Base-by-base conservation (phyloP, 2,329 filamentous ascomycete species). In the Aspergillus jensenii region DNA sequence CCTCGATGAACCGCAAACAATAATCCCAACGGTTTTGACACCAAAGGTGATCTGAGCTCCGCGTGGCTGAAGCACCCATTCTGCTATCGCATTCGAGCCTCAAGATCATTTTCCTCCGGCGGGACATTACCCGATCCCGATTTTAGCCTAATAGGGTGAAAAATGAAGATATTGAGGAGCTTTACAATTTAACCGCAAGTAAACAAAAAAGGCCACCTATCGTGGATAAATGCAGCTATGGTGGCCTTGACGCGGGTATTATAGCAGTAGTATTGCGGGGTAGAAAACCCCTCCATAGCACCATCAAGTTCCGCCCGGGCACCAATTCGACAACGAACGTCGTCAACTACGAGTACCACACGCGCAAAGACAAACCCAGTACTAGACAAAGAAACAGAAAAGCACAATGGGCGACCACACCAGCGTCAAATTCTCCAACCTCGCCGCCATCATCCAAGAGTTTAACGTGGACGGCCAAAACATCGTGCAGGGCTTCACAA, bases 401-500 rank as follows among this genome's bases (percentile, higher is more conserved):
- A 25, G 40, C 43, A 59, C 40, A 37, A 62, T 61, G 59, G 57
- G 45, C 23, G 53, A 56, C 48, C 43, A 55, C 33, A 57, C 56
- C 27, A 49, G 53, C n/a, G 53, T 51, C 43, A 65, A 59, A 59
- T 79, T 81, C 67, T 76, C 74, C 45, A 79, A 79, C 64, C 67
- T 79, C 25, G 79, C 78, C 27, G 79, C 75, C 52, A 77, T 80
- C 63, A 78, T 81, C 55, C 78, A 97, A 73, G 85, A 90, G 69
- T 88, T 97, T 79, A 83, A 82, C 48, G 84, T 98, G 65, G 89
- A 83, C 59, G 89, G 86, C 62, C 79, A 85, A 71, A 95, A 97
- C 79, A 95, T 99, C 64, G 93, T 97, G 21, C 90, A 95, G 66
- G 87, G 88, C 53, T 97, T 97, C 78, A 85, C 90, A 17, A 87